These are phyloP conservation scores for Saccharum spontaneum DNA, from an alignment of 176 grass and related monocot genomes.

Conservation along the genomic window DNA sequence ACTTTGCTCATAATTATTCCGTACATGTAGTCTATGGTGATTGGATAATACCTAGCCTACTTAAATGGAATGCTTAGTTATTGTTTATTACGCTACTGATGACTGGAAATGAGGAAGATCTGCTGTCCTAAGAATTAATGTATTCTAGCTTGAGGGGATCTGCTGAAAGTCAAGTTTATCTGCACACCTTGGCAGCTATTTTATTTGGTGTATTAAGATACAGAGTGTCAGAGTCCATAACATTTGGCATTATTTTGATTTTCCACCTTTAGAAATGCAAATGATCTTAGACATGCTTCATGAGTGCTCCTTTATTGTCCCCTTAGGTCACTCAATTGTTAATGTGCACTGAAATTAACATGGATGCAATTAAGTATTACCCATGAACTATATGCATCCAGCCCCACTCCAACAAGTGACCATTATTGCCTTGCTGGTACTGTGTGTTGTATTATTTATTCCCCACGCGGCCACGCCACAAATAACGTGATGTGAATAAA, in stretches of 20 bases:
- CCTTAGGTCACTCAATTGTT: background rate
- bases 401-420: background rate
- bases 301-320: constrained; percentile 10
- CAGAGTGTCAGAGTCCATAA: background rate
- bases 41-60: background rate
- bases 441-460: background rate
- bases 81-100: constrained; percentile 13
- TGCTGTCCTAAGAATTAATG: background rate
- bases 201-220: constrained; percentile 5
- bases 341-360: background rate
- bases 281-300: background rate
- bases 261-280: background rate
- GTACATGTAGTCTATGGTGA: background rate
- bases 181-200: background rate
- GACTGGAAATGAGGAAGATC: background rate
- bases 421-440: background rate
- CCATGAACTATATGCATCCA: constrained; percentile 11
- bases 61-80: background rate
- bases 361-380: background rate
- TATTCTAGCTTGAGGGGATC: background rate
- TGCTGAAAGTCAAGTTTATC: constrained; percentile 7
- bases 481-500: background rate
- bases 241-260: background rate
- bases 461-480: background rate
- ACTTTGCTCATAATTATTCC: background rate